Percentiles rank a stretch among this genome's conserved stretches.
phyloP scores from a whole-genome alignment of 495 filamentous ascomycete genomes.

The Apiosordaria backusii region DNA sequence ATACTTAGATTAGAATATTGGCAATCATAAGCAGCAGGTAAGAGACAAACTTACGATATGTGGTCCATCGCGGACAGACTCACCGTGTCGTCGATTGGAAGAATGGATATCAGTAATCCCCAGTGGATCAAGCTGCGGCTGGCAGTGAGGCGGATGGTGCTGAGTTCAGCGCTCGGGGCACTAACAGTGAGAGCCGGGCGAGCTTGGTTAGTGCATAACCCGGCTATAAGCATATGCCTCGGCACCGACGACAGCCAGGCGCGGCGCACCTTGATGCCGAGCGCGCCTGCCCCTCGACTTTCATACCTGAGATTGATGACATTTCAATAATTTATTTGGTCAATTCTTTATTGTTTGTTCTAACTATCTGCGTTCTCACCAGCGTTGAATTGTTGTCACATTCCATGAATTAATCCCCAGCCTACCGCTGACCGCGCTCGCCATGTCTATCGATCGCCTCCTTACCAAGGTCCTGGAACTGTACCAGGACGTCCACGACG shows the following conservation, averaged over 20 bases:
- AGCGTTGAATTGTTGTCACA: background rate
- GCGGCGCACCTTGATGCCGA: conserved; percentile 2
- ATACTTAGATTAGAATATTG: conserved; percentile 4
- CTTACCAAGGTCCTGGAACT: conserved; percentile 48
- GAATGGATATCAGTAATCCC: background rate
- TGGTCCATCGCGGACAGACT: conserved; percentile 13
- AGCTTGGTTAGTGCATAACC: conserved; percentile 7
- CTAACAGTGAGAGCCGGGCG: background rate
- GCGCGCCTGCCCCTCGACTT: background rate
- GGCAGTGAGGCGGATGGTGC: background rate
- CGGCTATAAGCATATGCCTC: conserved; percentile 7
- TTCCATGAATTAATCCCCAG: background rate
- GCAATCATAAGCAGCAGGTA: background rate
- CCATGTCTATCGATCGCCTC: conserved; percentile 50
- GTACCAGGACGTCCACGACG: conserved; percentile 50
- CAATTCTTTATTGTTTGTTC: background rate
- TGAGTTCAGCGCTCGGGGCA: background rate
- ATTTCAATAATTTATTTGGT: background rate
- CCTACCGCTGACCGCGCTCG: background rate
- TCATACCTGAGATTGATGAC: background rate
- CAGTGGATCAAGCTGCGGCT: background rate
- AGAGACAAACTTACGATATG: conserved; percentile 17
- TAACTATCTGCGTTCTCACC: background rate
- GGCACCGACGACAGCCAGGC: background rate
- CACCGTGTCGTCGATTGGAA: background rate